These are phyloP conservation scores for Cyberlindnera bimundalis DNA, from an alignment of 805 yeast species.

Conservation along the genomic window DNA sequence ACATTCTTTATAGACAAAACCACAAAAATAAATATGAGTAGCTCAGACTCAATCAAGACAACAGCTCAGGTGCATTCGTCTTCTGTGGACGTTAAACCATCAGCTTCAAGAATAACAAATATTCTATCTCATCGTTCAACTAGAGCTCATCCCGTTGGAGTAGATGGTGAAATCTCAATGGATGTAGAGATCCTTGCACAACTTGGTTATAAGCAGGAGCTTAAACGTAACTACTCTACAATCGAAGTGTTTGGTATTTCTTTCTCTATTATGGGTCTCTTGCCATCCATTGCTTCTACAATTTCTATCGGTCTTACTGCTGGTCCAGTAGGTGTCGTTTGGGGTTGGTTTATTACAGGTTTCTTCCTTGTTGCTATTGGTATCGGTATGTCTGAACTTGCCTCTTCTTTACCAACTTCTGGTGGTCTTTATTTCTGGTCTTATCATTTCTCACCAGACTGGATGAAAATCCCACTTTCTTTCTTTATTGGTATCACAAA, in stretches of 20 bases:
- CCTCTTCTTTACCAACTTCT: constrained; percentile 67
- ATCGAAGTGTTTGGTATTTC: constrained; percentile 64
- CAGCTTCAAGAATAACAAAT: neutral
- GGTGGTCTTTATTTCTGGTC: constrained; percentile 75
- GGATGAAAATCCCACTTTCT: constrained; percentile 47
- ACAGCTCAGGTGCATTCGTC: neutral
- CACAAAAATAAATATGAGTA: neutral
- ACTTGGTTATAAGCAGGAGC: constrained; percentile 65
- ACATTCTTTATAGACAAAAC: neutral
- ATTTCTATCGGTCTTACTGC: constrained; percentile 32
- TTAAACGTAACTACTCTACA: constrained; percentile 53
- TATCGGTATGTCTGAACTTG: constrained; percentile 58
- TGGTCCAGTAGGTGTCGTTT: constrained; percentile 57
- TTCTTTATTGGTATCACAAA: constrained; percentile 66
- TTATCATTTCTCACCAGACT: constrained; percentile 57
- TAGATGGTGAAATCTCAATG: constrained; percentile 2
- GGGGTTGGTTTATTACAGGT: constrained; percentile 71
- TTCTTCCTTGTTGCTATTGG: constrained; percentile 57
- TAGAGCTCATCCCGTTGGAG: constrained; percentile 1
- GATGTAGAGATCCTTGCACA: constrained; percentile 15
- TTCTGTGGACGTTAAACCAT: neutral
- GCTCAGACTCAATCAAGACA: constrained; percentile 2
- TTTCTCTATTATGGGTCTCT: constrained; percentile 60
- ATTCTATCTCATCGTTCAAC: constrained; percentile 4
- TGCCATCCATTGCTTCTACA: constrained; percentile 55